Conservation (phyloP, 2,329 filamentous ascomycete species). For the Pseudopyricularia javanii region DNA sequence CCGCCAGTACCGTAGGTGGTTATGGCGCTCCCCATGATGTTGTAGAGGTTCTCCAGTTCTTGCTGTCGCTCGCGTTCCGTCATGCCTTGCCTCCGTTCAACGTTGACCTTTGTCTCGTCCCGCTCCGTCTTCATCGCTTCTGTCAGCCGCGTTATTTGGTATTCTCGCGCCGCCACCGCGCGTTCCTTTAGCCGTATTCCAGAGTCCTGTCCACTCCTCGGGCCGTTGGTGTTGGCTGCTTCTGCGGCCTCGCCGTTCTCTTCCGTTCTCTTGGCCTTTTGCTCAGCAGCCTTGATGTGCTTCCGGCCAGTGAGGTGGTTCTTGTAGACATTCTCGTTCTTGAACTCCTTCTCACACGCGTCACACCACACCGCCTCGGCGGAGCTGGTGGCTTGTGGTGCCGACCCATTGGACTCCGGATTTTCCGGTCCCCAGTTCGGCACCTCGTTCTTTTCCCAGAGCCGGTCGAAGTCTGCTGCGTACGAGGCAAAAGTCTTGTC, state of each 20-base stretch:
- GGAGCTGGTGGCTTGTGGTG: constrained; percentile 14
- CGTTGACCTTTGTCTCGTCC: constrained; percentile 81
- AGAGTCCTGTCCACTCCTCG: constrained; percentile 16
- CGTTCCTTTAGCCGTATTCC: constrained; percentile 67
- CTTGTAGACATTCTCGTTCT: constrained; percentile 89
- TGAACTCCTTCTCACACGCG: constrained; percentile 90
- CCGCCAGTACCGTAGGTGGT: neutral
- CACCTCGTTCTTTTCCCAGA: constrained; percentile 71
- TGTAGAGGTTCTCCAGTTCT: constrained; percentile 79
- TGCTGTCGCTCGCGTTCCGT: constrained; percentile 91
- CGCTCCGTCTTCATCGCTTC: constrained; percentile 77
- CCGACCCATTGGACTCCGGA: constrained; percentile 18
- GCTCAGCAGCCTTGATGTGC: constrained; percentile 72
- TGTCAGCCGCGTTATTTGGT: constrained; percentile 67
- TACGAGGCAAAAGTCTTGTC: constrained; percentile 66
- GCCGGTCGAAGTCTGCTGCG: constrained; percentile 70
- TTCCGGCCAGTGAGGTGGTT: constrained; percentile 84
- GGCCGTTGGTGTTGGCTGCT: constrained; percentile 7
- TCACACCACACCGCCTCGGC: constrained; percentile 72
- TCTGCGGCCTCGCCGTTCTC: constrained; percentile 12
- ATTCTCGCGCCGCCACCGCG: constrained; percentile 80
- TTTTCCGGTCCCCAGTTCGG: constrained; percentile 62
- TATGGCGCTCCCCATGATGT: constrained; percentile 16
- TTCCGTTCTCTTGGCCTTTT: constrained; percentile 35
- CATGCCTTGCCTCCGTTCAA: constrained; percentile 95